A percentile compares a stretch with the other conserved stretches of the same genome.
phyloP scores from a whole-genome alignment of 2,329 filamentous ascomycete species.

The Colletotrichum trifolii region DNA sequence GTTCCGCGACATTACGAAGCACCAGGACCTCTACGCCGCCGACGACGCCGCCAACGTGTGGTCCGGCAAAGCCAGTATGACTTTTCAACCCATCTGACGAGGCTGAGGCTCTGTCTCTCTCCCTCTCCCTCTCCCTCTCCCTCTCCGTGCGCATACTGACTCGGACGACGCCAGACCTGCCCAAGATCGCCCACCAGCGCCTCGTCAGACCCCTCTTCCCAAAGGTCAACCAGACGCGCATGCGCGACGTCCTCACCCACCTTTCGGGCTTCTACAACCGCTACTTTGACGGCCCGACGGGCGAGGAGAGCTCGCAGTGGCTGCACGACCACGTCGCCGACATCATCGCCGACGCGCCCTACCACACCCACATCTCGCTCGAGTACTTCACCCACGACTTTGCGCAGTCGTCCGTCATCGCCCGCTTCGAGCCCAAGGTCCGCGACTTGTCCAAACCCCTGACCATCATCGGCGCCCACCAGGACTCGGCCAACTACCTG shows the following conservation, averaged over 20 bases:
- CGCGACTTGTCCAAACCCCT: constrained; percentile 46
- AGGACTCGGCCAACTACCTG: constrained; percentile 80
- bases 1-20: constrained; percentile 80
- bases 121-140: no score
- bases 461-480: constrained; percentile 74
- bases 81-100: no score
- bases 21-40: constrained; percentile 58
- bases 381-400: constrained; percentile 73
- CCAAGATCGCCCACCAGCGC: constrained; percentile 58
- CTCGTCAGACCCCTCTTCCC: constrained; percentile 67
- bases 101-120: no score
- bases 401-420: constrained; percentile 78
- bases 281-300: constrained; percentile 58
- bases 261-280: constrained; percentile 71
- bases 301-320: constrained; percentile 48
- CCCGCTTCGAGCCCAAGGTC: constrained; percentile 65
- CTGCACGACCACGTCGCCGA: constrained; percentile 49
- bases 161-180: constrained; percentile 42
- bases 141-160: no score
- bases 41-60: constrained; percentile 39
- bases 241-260: constrained; percentile 71
- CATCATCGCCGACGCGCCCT: constrained; percentile 48
- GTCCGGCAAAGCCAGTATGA: constrained; percentile 46
- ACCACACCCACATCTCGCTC: constrained; percentile 51
- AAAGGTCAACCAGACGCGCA: constrained; percentile 70